Evolutionary conservation across 2,329 filamentous ascomycete genomes (phyloP), one percentile per base, ranked within the genome.

Genomic region (Arthrobotrys sinensis): DNA sequence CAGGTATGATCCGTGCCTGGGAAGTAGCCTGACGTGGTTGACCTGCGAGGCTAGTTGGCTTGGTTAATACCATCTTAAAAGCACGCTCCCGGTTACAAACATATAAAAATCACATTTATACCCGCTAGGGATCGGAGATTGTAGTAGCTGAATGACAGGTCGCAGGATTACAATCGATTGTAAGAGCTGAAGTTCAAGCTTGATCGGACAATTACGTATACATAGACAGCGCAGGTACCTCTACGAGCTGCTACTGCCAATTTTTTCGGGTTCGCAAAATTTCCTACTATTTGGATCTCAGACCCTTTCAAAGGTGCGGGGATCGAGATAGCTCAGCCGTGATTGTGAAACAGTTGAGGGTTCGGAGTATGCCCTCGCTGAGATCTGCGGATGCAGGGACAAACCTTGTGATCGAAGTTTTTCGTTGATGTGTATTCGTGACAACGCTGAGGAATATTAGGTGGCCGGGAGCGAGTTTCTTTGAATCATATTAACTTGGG

Each of bases 351-450:
- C 55, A 32, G 36, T 43, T 60, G 55, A 43, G 55, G 55, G 43
- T 43, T 60, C 55, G 55, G 55, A 60, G 16, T 43, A 60, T 60
- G 55, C 55, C 55, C 14, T 60, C 55, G 36, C 40, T 60, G 55
- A 60, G 55, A 40, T 43, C 55, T 43, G 55, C 55, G 55, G 36
- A 60, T n/a, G 55, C 55, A 60, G 55, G 55, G 36, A 60, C 55
- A 60, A 60, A 60, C 55, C 55, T 43, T 36, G 55, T 60, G 55
- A 60, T 60, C 6, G 52, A 4, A 21, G 14, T 60, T 60, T 34
- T 43, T 28, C n/a, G 28, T 60, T 60, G 34, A 43, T 40, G 19
- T 28, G 12, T 7, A 43, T n/a, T 24, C 40, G 19, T 43, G 5
- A 24, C n/a, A 45, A 45, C 16, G 19, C 19, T 48, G 45, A 24